phyloP scores from a whole-genome alignment of 305 asterid genomes.

The Fraxinus xanthoxyloides region DNA sequence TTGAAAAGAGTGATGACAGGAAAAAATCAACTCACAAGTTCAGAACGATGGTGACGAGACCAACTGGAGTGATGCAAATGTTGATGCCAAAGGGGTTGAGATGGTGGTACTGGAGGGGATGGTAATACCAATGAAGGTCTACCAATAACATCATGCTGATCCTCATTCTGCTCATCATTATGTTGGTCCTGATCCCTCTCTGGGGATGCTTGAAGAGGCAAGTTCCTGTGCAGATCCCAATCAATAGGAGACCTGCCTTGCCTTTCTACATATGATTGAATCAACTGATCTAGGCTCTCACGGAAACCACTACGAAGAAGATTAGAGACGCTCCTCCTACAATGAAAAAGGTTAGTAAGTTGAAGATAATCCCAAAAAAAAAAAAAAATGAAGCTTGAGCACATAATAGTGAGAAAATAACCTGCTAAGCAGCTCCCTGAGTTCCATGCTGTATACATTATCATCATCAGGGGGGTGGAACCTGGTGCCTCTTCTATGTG shows the following conservation, averaged over 20 bases:
- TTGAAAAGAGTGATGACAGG: background rate
- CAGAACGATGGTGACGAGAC: slow-evolving; percentile 90
- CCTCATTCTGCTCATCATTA: slow-evolving; percentile 62
- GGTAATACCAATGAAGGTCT: slow-evolving; percentile 67
- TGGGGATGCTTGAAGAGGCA: slow-evolving; percentile 70
- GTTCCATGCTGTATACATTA: slow-evolving; percentile 88
- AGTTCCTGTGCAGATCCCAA: slow-evolving; percentile 80
- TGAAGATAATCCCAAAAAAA: slow-evolving; percentile 6
- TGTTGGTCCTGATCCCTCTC: slow-evolving; percentile 54
- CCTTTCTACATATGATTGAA: slow-evolving; percentile 81
- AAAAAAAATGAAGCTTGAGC: background rate
- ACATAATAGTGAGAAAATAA: slow-evolving; percentile 19
- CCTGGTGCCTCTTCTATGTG: slow-evolving; percentile 55
- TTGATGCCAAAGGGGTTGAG: slow-evolving; percentile 90
- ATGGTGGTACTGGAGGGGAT: slow-evolving; percentile 84
- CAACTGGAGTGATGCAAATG: slow-evolving; percentile 73
- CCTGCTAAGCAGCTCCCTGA: slow-evolving; percentile 96
- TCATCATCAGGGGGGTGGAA: slow-evolving; percentile 91
- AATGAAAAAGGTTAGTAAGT: slow-evolving; percentile 21
- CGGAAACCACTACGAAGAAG: slow-evolving; percentile 96
- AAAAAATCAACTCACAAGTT: slow-evolving; percentile 57
- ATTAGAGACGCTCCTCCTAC: slow-evolving; percentile 96
- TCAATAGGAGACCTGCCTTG: slow-evolving; percentile 70
- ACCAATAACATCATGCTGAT: slow-evolving; percentile 46
- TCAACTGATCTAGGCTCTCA: slow-evolving; percentile 84